Evolutionary conservation across 73 alveolate species (phyloP), one percentile per base, ranked within the genome.

Genomic region (Durusdinium trenchii): DNA sequence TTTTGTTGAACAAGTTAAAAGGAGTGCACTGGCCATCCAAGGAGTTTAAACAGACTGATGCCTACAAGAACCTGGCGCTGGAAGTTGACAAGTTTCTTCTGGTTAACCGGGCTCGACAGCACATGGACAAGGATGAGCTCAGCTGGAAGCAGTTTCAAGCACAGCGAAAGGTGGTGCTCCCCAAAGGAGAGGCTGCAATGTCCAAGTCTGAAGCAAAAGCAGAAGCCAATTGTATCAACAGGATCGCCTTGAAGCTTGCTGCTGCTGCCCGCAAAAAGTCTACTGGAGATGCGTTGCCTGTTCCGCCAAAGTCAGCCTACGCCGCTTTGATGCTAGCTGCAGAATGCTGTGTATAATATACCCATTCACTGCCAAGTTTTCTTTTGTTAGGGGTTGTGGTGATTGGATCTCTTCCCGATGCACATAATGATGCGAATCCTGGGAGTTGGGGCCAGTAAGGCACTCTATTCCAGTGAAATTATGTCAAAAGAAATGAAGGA

Each of bases 181-280:
- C 42, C 26, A 84, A 84, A 26, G 10, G 14, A 6, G 94, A 51
- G 54, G 73, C 52, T 10, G 23, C 12, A 12, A 84, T 50, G 43
- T 35, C 76, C 26, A 84, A 84, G n/a, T 46, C 94, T 23, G 94
- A 84, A 84, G 51, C 51, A 1, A n/a, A 52, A 2, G 94, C 94
- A 50, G 94, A 84, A 50, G 94, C 94, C 26, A 84, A 52, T 36
- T 84, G 94, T 38, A 84, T 84, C 94, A 84, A 84, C 52, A 73
- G 94, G 94, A 84, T 84, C 51, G 94, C 94, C 40, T 36, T 84
- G 94, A 84, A 84, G 94, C 94, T 84, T 20, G 94, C 94, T n/a
- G 94, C 94, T 50, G 94, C 94, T 35, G 94, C 94, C 35, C 46
- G 94, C 50, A 84, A 84, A 75, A 84, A 50, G 54, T 84, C 94